Conservation (phyloP, 495 filamentous ascomycete species). For the Chaetomium cochliodes region DNA sequence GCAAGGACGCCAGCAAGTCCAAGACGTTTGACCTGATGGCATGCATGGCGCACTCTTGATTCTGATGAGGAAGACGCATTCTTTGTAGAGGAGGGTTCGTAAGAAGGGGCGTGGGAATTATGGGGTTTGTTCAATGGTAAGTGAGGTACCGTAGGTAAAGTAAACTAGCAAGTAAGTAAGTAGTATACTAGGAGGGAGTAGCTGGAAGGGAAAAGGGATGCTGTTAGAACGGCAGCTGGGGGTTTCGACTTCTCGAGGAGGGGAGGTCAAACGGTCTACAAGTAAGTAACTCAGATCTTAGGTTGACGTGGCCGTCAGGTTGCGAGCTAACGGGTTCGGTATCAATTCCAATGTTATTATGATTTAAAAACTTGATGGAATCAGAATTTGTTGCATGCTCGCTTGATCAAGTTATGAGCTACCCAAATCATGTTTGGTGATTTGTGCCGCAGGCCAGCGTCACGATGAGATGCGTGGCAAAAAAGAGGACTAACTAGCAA, state of each 20-base stretch:
- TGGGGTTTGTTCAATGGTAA: neutral
- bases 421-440: too few species aligned
- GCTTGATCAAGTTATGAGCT: too few species aligned
- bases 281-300: neutral
- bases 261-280: neutral
- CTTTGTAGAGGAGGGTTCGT: neutral
- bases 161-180: neutral
- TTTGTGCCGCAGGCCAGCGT: too few species aligned
- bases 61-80: too few species aligned
- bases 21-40: neutral
- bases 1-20: neutral
- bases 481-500: too few species aligned
- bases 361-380: too few species aligned
- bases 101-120: neutral
- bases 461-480: too few species aligned
- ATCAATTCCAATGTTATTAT: too few species aligned
- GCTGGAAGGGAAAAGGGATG: neutral
- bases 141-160: neutral
- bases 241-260: neutral
- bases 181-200: neutral
- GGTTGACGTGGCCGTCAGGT: too few species aligned
- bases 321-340: too few species aligned
- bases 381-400: too few species aligned
- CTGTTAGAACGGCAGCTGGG: neutral
- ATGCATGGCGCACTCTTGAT: constrained; percentile 4